phyloP scores from a whole-genome alignment of 768 basidiomycete genomes.

The Leucogyrophana mollusca region DNA sequence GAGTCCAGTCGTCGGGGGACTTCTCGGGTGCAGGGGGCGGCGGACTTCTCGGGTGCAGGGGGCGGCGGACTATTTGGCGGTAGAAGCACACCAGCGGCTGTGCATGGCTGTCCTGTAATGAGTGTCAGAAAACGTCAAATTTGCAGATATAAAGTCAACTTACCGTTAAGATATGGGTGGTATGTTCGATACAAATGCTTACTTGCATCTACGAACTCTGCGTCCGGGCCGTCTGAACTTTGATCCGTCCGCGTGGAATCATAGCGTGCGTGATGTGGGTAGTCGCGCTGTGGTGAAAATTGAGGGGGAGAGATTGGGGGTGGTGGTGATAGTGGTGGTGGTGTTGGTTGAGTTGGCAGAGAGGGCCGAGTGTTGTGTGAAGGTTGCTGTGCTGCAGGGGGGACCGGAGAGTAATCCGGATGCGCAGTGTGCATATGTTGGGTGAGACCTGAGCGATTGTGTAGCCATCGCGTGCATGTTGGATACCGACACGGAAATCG shows the following conservation, averaged over 20 bases:
- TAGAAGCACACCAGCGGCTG: not conserved
- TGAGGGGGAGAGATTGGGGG: not conserved
- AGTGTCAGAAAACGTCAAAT: not conserved
- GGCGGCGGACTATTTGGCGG: too few species aligned
- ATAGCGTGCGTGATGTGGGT: too few species aligned
- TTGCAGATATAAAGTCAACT: not conserved
- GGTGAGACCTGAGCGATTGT: constrained; percentile 1
- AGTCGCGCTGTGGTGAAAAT: not conserved
- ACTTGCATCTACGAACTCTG: not conserved
- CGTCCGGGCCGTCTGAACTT: not conserved
- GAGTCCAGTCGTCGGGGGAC: constrained; percentile 11
- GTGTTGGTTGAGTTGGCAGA: not conserved
- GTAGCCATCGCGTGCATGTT: not conserved
- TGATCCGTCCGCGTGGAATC: not conserved
- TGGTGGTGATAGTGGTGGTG: not conserved
- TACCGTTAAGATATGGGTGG: not conserved
- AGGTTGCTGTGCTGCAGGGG: not conserved
- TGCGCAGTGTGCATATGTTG: not conserved
- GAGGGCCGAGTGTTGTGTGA: too few species aligned
- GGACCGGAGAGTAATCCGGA: not conserved
- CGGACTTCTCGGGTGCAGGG: too few species aligned
- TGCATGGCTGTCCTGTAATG: not conserved
- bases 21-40: not conserved
- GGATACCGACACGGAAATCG: not conserved
- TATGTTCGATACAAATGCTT: not conserved